Evolutionary conservation across 148 eudicot species (phyloP), one percentile per base, ranked within the genome.

Genomic region (Camellia lanceoleosa): DNA sequence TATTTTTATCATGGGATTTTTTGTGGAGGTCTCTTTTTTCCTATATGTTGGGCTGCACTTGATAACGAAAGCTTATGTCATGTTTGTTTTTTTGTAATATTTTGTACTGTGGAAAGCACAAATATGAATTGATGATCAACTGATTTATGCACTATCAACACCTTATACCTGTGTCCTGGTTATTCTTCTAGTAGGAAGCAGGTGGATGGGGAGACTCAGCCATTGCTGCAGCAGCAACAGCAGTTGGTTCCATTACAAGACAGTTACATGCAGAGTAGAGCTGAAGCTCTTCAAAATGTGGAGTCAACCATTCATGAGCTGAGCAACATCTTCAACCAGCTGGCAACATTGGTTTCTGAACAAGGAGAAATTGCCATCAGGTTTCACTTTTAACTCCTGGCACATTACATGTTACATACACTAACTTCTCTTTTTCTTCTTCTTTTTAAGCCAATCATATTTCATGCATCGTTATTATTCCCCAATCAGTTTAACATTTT

Each of bases 341-440:
- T 90, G 82, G 93, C 93, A 42, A 90, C 88, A 46, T 86, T 90
- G 89, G 93, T 90, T 66, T 88, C 93, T 76, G 88, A 90, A 78
- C 93, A 90, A 82, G 93, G 93, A 76, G 93, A 90, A 79, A 81
- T 90, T 83, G 93, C 93, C 61, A 88, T 90, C 86, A 90, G 93
- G 93, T 90, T 83, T 68, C 41, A 38, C n/a, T 73, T 72, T 15
- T 49, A 46, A 12, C 14, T 62, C 3, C 10, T 56, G 16, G 9
- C 70, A 3, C 20, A 49, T n/a, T 20, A 30, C 20, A 42, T 52
- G 41, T 52, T 30, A 14, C 20, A 77, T 16, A 7, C 14, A 10
- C 5, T 20, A 49, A 7, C 7, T 41, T 43, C 67, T 18, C 84
- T 46, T 20, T 43, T 30, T 65, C 6, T 12, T 18, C 13, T 3